phyloP scores from a whole-genome alignment of 345 rosid genomes.

The Nasturtium officinale region DNA sequence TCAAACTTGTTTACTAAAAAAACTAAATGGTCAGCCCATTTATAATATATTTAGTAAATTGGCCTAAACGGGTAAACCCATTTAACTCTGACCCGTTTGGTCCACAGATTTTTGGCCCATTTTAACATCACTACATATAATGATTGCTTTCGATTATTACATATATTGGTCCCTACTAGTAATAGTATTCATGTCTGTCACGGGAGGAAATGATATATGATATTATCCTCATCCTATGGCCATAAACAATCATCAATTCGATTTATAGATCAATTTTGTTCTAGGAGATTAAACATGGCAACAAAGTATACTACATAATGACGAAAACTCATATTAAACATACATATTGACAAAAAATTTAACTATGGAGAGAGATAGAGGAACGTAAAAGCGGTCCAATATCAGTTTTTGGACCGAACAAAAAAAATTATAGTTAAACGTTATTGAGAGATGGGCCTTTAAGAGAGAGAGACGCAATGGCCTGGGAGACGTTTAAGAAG shows the following conservation, averaged over 20 bases:
- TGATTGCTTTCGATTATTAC: too few species aligned
- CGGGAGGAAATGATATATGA: background rate
- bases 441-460: constrained; percentile 54
- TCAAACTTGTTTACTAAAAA: too few species aligned
- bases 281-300: background rate
- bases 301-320: background rate
- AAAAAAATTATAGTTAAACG: constrained; percentile 37
- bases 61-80: too few species aligned
- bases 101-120: too few species aligned
- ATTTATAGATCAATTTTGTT: background rate
- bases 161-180: background rate
- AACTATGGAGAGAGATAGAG: background rate
- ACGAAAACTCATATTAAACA: constrained; percentile 13
- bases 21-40: too few species aligned
- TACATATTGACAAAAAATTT: constrained; percentile 27
- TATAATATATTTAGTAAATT: too few species aligned
- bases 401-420: background rate
- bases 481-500: constrained; percentile 86
- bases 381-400: background rate
- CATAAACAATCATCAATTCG: background rate
- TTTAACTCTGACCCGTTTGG: too few species aligned
- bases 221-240: background rate
- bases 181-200: background rate
- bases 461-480: constrained; percentile 71
- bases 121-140: too few species aligned